These are phyloP conservation scores for Metschnikowia cerradonensis DNA, from an alignment of 805 yeast genomes.

Conservation along the genomic window DNA sequence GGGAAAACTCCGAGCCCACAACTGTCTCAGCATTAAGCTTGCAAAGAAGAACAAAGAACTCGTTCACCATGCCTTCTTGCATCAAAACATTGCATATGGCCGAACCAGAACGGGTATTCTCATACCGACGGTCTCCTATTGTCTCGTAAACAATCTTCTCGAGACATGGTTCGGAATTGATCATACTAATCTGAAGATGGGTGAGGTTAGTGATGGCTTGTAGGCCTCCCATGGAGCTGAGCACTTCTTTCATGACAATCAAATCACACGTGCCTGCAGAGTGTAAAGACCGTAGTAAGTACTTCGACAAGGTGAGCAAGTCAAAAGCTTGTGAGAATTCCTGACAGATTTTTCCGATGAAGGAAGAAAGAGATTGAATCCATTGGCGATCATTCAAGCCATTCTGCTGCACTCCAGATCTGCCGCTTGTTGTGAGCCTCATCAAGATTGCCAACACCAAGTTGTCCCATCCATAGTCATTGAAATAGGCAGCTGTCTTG, in stretches of 20 bases:
- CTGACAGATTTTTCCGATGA: constrained; percentile 69
- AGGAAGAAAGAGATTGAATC: constrained; percentile 78
- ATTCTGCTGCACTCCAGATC: constrained; percentile 65
- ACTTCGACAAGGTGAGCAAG: constrained; percentile 56
- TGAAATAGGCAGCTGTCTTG: constrained; percentile 71
- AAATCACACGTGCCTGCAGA: constrained; percentile 55
- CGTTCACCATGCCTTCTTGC: constrained; percentile 47
- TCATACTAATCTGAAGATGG: constrained; percentile 55
- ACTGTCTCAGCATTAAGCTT: constrained; percentile 42
- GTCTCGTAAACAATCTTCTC: constrained; percentile 51
- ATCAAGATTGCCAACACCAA: constrained; percentile 68
- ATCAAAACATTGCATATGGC: constrained; percentile 47
- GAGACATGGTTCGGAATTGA: constrained; percentile 62
- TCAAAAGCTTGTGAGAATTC: constrained; percentile 52
- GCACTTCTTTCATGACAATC: constrained; percentile 61
- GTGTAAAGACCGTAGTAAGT: constrained; percentile 60
- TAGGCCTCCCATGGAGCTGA: constrained; percentile 76
- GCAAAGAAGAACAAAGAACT: constrained; percentile 62
- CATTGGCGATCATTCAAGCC: constrained; percentile 80
- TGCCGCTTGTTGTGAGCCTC: constrained; percentile 60
- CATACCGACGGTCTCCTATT: constrained; percentile 56
- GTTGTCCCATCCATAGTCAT: constrained; percentile 79
- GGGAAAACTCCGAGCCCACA: constrained; percentile 29
- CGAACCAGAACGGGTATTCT: constrained; percentile 43
- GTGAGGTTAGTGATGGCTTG: constrained; percentile 66